Conservation (phyloP, 352 stramenopile genomes). For the Phytophthora cactorum region DNA sequence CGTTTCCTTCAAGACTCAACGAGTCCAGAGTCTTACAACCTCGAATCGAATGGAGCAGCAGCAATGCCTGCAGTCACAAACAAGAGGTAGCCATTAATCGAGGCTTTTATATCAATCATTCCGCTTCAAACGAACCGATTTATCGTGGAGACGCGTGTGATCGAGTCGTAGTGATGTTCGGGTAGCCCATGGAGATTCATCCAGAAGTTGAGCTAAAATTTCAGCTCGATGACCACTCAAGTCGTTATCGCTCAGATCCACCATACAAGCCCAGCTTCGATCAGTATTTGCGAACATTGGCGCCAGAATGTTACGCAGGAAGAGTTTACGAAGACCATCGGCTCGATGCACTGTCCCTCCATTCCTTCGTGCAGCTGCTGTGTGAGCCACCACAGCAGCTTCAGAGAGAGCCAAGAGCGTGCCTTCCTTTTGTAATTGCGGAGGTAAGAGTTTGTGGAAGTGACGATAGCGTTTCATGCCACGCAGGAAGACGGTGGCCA, state of each 20-base stretch:
- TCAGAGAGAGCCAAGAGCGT: slow-evolving; percentile 31
- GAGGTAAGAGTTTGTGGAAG: slow-evolving; percentile 29
- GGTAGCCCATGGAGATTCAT: slow-evolving; percentile 44
- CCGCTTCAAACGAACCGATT: slow-evolving; percentile 42
- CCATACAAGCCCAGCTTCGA: slow-evolving; percentile 42
- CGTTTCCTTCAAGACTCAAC: slow-evolving; percentile 78
- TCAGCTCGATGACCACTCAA: slow-evolving; percentile 54
- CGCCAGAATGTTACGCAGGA: slow-evolving; percentile 60
- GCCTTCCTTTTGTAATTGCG: slow-evolving; percentile 31
- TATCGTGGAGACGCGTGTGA: slow-evolving; percentile 59
- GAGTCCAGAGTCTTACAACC: slow-evolving; percentile 56
- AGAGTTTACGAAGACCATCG: slow-evolving; percentile 49
- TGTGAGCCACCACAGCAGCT: slow-evolving; percentile 32
- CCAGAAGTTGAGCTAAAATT: slow-evolving; percentile 57
- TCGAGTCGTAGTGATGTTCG: slow-evolving; percentile 63
- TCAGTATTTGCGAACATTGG: slow-evolving; percentile 74
- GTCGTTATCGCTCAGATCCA: slow-evolving; percentile 85
- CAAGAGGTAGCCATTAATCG: slow-evolving; percentile 8
- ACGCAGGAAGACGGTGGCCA: slow-evolving; percentile 67
- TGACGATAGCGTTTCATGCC: slow-evolving; percentile 54
- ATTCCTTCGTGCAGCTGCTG: slow-evolving; percentile 20
- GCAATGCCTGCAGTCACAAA: slow-evolving; percentile 42
- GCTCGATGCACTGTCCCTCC: slow-evolving; percentile 29
- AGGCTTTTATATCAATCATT: not conserved
- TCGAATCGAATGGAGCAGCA: slow-evolving; percentile 68